A percentile compares a stretch with the other conserved stretches of the same genome.
Conservation (phyloP, 768 basidiomycete species). For the Lactarius evosmus region DNA sequence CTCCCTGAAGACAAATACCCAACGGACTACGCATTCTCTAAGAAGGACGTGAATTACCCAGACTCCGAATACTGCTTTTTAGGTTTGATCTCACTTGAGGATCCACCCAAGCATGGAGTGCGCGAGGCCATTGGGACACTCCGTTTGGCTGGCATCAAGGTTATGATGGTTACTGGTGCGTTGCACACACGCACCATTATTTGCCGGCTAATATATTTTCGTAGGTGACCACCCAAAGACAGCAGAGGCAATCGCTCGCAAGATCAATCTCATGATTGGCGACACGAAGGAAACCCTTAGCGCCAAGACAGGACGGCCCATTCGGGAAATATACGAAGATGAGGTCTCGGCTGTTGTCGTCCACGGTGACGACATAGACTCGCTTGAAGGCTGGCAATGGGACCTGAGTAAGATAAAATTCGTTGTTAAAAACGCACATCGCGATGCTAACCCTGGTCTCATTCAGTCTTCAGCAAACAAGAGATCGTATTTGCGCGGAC, state of each 20-base stretch:
- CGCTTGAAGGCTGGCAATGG: constrained; percentile 69
- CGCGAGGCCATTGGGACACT: constrained; percentile 70
- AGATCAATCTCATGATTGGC: constrained; percentile 66
- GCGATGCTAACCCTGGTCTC: background rate
- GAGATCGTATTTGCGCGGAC: constrained; percentile 73
- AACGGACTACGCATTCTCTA: constrained; percentile 49
- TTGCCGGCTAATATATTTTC: background rate
- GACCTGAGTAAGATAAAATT: constrained; percentile 55
- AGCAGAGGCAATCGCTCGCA: constrained; percentile 68
- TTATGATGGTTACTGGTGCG: constrained; percentile 72
- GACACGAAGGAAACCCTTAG: constrained; percentile 61
- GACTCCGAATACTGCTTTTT: constrained; percentile 58
- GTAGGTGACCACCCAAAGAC: constrained; percentile 69
- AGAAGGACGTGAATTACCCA: constrained; percentile 53
- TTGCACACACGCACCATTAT: background rate
- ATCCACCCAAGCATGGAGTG: constrained; percentile 69
- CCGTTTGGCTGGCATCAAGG: constrained; percentile 67
- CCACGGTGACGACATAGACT: constrained; percentile 66
- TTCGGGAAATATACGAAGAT: constrained; percentile 64
- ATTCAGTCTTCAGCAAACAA: constrained; percentile 57
- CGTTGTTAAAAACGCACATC: constrained; percentile 1
- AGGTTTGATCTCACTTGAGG: constrained; percentile 63
- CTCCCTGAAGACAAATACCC: constrained; percentile 51
- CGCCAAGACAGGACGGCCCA: constrained; percentile 50
- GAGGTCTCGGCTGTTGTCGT: constrained; percentile 64